Evolutionary conservation across 345 rosid genomes (phyloP), one percentile per base, ranked within the genome.

Genomic region (Abelmoschus esculentus): DNA sequence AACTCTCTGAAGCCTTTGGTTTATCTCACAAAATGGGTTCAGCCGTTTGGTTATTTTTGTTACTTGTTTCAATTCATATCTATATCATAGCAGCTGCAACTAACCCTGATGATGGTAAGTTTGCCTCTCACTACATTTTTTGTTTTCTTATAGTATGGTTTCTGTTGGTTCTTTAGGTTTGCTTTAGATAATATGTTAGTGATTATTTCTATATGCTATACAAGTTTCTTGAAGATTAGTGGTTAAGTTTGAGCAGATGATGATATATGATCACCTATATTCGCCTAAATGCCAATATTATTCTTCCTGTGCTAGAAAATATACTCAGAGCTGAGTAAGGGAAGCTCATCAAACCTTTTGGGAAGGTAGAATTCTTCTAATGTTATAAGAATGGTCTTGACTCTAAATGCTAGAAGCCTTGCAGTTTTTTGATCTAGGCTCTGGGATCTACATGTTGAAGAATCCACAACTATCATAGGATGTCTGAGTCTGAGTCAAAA

Each of bases 81-180:
- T 80, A 17, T 60, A 17, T 4, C 54, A 29, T 69, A 31, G 63
- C 70, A 60, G 80, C 84, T 4, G 29, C 1, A 5, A 83, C 86
- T 15, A 17, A 80, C 15, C 2, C 0, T 19, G 11, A 5, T 11
- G 86, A 78, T 68, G 3, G 86, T 83, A 78, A 78, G 86, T 76
- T 76, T 49, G 17, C 17, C 49, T 15, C 63, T 46, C 32, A 63
- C 9, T 13, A 36, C 12, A 55, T 44, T 15, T 58, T 29, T n/a
- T 58, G 29, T 38, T 58, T 44, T 17, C 31, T 67, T 57, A 14
- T 9, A 3, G 36, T 13, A 14, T 57, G 26, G 6, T 40, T 54
- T 69, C 29, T 40, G 13, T 57, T 22, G n/a, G n/a, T 18, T 40
- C 64, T 69, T 56, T 44, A 38, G 7, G 3, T 34, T 52, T 54